phyloP scores from a whole-genome alignment of 1,284 basidiomycete genomes.

The Athelia sp. region DNA sequence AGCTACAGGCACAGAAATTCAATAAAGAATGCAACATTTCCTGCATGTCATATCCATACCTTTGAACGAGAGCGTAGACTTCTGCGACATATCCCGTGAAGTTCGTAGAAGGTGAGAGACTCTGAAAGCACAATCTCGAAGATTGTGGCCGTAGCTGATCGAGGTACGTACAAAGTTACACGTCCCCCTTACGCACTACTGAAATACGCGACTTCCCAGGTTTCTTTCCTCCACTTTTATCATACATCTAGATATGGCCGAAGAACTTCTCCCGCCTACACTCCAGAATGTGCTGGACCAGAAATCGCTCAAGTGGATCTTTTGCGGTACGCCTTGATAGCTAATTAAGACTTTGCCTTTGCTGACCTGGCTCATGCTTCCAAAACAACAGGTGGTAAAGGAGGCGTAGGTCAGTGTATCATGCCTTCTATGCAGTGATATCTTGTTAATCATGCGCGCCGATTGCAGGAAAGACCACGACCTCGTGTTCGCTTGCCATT shows the following conservation, averaged over 20 bases:
- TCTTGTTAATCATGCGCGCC: constrained; percentile 4
- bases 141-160: constrained; percentile 1
- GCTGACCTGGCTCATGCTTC: constrained; percentile 8
- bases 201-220: constrained; percentile 14
- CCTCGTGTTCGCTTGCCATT: constrained; percentile 93
- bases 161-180: background rate
- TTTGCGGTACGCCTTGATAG: constrained; percentile 67
- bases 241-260: constrained; percentile 28
- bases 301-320: constrained; percentile 90
- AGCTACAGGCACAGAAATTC: constrained; percentile 36
- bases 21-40: background rate
- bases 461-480: constrained; percentile 86
- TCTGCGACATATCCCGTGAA: constrained; percentile 10
- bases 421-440: constrained; percentile 26
- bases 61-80: constrained; percentile 25
- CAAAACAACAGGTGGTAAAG: constrained; percentile 74
- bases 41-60: constrained; percentile 21
- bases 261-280: constrained; percentile 67
- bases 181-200: background rate
- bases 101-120: constrained; percentile 21
- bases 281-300: constrained; percentile 90
- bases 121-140: constrained; percentile 23
- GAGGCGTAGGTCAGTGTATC: constrained; percentile 74
- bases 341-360: constrained; percentile 2
- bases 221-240: constrained; percentile 4